A percentile compares a stretch with the other conserved stretches of the same genome.
phyloP scores from a whole-genome alignment of 208 protist species.

The Trypanosoma theileri region DNA sequence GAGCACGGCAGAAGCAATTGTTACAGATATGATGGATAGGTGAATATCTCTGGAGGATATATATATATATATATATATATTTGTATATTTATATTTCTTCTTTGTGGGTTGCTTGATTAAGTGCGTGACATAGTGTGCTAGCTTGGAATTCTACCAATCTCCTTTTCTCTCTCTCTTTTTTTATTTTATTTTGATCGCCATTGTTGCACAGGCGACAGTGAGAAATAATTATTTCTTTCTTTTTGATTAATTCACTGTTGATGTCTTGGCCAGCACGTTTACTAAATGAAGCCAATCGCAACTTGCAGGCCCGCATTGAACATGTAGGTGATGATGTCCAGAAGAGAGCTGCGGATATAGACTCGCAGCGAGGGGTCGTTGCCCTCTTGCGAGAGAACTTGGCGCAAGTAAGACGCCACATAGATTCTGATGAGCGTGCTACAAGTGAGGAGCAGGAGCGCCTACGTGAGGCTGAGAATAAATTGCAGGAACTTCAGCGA shows the following conservation, averaged over 20 bases:
- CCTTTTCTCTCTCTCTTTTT: neutral
- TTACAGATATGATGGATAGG: slow-evolving; percentile 1
- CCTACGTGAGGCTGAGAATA: slow-evolving; percentile 30
- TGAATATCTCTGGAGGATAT: neutral
- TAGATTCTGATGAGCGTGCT: slow-evolving; percentile 16
- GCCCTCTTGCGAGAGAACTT: slow-evolving; percentile 40
- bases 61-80: slow-evolving; percentile 6
- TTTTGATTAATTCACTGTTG: neutral
- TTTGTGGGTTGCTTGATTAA: neutral
- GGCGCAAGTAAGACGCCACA: slow-evolving; percentile 32
- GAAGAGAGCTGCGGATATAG: slow-evolving; percentile 34
- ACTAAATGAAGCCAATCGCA: slow-evolving; percentile 66
- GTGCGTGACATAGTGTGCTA: neutral
- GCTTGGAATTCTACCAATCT: neutral
- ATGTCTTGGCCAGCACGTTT: slow-evolving; percentile 70
- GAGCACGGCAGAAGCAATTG: slow-evolving; percentile 24
- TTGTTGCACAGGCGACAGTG: neutral
- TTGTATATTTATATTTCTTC: neutral
- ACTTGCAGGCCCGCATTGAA: slow-evolving; percentile 29
- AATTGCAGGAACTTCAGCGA: slow-evolving; percentile 26
- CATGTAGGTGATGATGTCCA: slow-evolving; percentile 26
- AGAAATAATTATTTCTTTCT: slow-evolving; percentile 16
- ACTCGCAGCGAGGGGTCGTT: slow-evolving; percentile 36
- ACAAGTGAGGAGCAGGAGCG: slow-evolving; percentile 18
- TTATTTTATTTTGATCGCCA: neutral